Base-by-base conservation (phyloP, 2,329 filamentous ascomycete species). In the Xylariaceae sp. region DNA sequence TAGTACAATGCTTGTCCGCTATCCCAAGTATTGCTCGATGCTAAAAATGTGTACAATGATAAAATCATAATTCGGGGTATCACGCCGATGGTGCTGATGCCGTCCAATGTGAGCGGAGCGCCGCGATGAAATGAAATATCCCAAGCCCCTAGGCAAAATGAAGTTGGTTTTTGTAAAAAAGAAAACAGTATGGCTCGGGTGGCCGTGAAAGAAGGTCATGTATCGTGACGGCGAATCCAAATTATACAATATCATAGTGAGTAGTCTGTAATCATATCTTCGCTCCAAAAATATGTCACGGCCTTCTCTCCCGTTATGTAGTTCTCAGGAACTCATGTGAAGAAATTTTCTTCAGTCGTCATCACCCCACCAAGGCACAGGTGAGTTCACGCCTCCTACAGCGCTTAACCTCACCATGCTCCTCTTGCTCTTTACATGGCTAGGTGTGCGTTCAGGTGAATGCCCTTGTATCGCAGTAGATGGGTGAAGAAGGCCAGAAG, bases 381-480 rank as follows among this genome's bases (percentile, higher is more conserved):
- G 67, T 4, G 63, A 64, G 21, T 62, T 60, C 6, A 64, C 57
- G 18, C 60, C 59, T 15, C 74, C 74, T 13, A 76, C 73, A 1
- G 74, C 74, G 45, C 74, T 76, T 36, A 76, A 62, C 4, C 77
- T 72, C 9, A 74, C 76, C 43, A 71, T 70, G 61, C 73, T 77
- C 64, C 75, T 66, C 62, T 69, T 68, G 50, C 55, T 60, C 35
- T 52, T 55, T n/a, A 51, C 5, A 23, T 60, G 49, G 3, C 39
- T 23, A 11, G 16, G 3, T 37, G 40, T 49, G 20, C 15, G 48
- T 21, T 57, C 41, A 1, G 52, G 50, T 9, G 41, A 20, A 5
- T 26, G 47, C 20, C 55, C 48, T 27, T 58, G 62, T 7, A 54
- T 53, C 21, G 63, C 51, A n/a, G 44, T 59, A 13, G 60, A 53